Percentiles rank a stretch among this genome's conserved stretches.
Evolutionary conservation across 176 grass and related monocot genomes (phyloP).

Genomic region (Pontederia crassipes): DNA sequence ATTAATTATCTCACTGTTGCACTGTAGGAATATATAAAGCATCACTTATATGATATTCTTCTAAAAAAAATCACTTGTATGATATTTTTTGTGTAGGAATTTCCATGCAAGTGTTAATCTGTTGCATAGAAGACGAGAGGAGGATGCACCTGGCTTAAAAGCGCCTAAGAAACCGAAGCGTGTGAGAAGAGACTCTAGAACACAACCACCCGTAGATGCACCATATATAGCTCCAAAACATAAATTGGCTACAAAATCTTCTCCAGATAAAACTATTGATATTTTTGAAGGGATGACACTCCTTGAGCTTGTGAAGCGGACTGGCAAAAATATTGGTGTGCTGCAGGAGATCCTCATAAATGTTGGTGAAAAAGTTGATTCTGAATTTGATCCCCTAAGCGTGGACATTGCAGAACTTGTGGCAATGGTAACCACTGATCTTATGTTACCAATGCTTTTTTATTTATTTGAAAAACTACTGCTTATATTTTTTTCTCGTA

Average conservation of each 20-base stretch:
- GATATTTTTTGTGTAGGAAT: constrained; percentile 48
- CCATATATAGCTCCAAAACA: constrained; percentile 66
- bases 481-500: neutral
- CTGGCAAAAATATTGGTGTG: constrained; percentile 32
- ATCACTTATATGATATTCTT: no score
- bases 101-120: constrained; percentile 73
- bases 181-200: constrained; percentile 61
- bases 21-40: no score
- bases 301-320: constrained; percentile 72
- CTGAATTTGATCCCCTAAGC: constrained; percentile 67
- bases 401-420: constrained; percentile 79
- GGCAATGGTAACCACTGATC: constrained; percentile 60
- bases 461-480: neutral
- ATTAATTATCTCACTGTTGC: no score
- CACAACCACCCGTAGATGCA: constrained; percentile 68
- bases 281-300: constrained; percentile 98
- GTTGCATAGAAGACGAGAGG: constrained; percentile 48
- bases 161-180: constrained; percentile 51
- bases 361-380: constrained; percentile 84
- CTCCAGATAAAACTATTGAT: constrained; percentile 61
- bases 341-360: constrained; percentile 68
- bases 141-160: constrained; percentile 60
- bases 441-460: neutral
- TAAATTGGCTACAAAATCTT: constrained; percentile 40
- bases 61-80: no score